Percentiles rank a stretch among this genome's conserved stretches.
Conservation (phyloP, 1,139 yeast species). For the Lodderomyces theae region DNA sequence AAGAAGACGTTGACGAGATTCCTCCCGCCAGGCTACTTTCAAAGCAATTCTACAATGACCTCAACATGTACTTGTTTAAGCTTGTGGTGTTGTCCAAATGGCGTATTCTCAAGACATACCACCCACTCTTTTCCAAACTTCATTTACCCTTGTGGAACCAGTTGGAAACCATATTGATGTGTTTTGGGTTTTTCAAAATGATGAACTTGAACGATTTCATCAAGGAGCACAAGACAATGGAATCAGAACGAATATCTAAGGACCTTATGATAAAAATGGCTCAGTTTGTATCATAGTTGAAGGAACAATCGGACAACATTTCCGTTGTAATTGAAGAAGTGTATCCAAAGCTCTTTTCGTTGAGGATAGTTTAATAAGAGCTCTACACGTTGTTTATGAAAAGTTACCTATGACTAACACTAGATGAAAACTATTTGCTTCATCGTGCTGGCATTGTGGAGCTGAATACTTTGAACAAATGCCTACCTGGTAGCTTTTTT, state of each 20-base stretch:
- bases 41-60: constrained; percentile 26
- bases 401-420: no score
- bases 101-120: constrained; percentile 42
- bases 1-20: constrained; percentile 11
- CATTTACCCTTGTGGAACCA: constrained; percentile 30
- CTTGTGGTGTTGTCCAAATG: constrained; percentile 41
- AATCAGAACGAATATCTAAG: constrained; percentile 18
- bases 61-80: constrained; percentile 35
- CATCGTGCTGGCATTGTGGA: no score
- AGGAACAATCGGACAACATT: no score
- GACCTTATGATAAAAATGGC: constrained; percentile 21
- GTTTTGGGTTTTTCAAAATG: constrained; percentile 38
- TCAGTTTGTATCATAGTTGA: constrained; percentile 22
- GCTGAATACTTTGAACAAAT: no score
- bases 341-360: no score
- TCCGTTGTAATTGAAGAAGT: no score
- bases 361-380: no score
- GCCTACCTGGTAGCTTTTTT: no score
- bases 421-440: no score
- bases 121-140: constrained; percentile 30
- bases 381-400: no score
- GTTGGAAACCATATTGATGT: constrained; percentile 36
- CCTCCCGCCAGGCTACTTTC: constrained; percentile 26
- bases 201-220: constrained; percentile 41
- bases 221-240: constrained; percentile 11